Evolutionary conservation across 2,329 filamentous ascomycete species (phyloP).

Genomic region (Diaporthe batatas): DNA sequence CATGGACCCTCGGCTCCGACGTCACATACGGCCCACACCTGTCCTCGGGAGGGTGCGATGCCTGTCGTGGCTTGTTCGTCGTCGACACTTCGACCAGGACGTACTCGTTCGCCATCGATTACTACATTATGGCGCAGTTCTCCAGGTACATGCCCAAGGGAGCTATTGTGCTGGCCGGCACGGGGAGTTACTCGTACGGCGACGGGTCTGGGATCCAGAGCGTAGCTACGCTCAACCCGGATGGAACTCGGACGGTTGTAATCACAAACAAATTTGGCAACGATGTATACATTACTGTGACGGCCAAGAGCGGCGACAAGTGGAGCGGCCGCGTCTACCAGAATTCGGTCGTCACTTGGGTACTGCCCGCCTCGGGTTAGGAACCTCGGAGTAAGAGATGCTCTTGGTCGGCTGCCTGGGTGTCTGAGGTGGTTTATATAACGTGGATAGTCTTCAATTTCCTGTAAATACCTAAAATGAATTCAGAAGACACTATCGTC

Average conservation of each 20-base stretch:
- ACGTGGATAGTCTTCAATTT: neutral
- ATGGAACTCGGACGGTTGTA: constrained; percentile 59
- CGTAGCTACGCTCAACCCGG: constrained; percentile 61
- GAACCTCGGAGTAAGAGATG: neutral
- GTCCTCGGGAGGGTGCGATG: constrained; percentile 55
- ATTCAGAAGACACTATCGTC: neutral
- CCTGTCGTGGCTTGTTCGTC: constrained; percentile 66
- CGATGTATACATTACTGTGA: constrained; percentile 58
- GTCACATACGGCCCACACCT: constrained; percentile 59
- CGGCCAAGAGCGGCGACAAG: constrained; percentile 51
- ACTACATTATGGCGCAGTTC: constrained; percentile 68
- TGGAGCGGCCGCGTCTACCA: constrained; percentile 56
- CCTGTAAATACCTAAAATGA: constrained; percentile 6
- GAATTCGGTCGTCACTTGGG: constrained; percentile 56
- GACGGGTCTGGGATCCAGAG: constrained; percentile 57
- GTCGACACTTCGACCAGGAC: constrained; percentile 61
- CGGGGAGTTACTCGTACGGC: constrained; percentile 59
- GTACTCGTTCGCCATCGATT: constrained; percentile 62
- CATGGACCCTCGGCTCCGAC: constrained; percentile 61
- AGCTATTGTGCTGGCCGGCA: constrained; percentile 57
- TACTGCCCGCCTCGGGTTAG: constrained; percentile 49
- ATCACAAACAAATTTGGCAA: constrained; percentile 62
- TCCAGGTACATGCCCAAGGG: constrained; percentile 62
- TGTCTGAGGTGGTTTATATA: neutral
- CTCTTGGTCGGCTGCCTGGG: neutral